Evolutionary conservation across 768 basidiomycete species (phyloP), one percentile per base, ranked within the genome.

Genomic region (Hebeloma cylindrosporum): DNA sequence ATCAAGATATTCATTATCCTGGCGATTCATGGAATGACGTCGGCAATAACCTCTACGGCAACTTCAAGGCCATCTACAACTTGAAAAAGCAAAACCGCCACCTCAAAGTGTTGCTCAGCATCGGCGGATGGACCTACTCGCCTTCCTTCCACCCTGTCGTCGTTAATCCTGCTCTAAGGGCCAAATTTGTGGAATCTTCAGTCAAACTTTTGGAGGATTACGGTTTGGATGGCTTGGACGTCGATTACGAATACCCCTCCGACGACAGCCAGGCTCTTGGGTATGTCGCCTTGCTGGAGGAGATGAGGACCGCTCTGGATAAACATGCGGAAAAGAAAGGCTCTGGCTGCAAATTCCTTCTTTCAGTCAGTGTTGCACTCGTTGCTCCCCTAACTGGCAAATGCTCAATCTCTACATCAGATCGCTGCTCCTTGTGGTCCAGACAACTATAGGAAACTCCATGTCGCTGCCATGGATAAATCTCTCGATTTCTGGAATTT

Each of bases 101-200:
- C 50, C 74, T 93, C 60, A 89, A 87, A 53, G 74, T 85, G 13
- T 70, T 89, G 11, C 77, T 99, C 21, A 91, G 88, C 32, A 97
- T 99, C 40, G 95, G 95, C 10, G 95, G 95, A 4, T 97, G 93
- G 93, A 88, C 91, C 0, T 94, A 93, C 61, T 93, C 90, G 0
- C 79, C 90, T 21, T 80, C 81, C 31, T 90, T 97, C 68, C 88
- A 92, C 54, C 84, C 85, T 8, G 78, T 93, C 29, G 87, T 96
- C 35, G 70, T 85, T 38, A 74, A 76, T 30, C 75, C 83, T 0
- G 52, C 68, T 1, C 71, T 80, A 34, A 76, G 93, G 18, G 71
- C 76, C 4, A 80, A 74, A 37, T 99, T 99, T 56, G 93, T 94
- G n/a, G 68, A 77, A 26, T 85, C 83, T 20, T 75, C 91, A 1